Conservation (phyloP, 2,329 filamentous ascomycete species). For the Cadophora sp. region DNA sequence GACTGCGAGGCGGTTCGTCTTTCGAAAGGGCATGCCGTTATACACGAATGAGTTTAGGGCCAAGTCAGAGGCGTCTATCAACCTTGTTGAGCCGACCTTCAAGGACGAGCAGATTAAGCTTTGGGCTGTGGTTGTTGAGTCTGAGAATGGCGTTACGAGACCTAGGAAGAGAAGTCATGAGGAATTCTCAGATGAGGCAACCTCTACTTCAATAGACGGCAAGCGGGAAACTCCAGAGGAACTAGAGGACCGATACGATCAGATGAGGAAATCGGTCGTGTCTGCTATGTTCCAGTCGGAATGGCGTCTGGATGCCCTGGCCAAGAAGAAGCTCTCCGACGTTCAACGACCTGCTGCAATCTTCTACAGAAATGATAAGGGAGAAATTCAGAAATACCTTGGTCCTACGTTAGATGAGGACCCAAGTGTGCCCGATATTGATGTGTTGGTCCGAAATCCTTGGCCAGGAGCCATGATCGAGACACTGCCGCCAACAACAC, state of each 20-base stretch:
- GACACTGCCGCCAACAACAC: slow-evolving; percentile 71
- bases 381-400: slow-evolving; percentile 71
- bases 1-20: slow-evolving; percentile 84
- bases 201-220: slow-evolving; percentile 15
- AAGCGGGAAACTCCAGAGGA: slow-evolving; percentile 47
- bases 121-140: slow-evolving; percentile 77
- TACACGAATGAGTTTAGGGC: slow-evolving; percentile 67
- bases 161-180: slow-evolving; percentile 56
- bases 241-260: slow-evolving; percentile 51
- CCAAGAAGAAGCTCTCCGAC: slow-evolving; percentile 69
- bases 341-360: slow-evolving; percentile 73
- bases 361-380: slow-evolving; percentile 70
- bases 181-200: slow-evolving; percentile 48
- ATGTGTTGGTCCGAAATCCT: slow-evolving; percentile 75
- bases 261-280: slow-evolving; percentile 68
- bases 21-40: slow-evolving; percentile 83
- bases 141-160: slow-evolving; percentile 44
- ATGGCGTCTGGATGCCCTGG: slow-evolving; percentile 75
- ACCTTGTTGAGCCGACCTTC: slow-evolving; percentile 66
- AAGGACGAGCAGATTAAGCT: slow-evolving; percentile 79
- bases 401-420: slow-evolving; percentile 67
- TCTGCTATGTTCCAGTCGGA: slow-evolving; percentile 79
- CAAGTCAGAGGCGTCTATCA: slow-evolving; percentile 37
- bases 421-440: slow-evolving; percentile 64
- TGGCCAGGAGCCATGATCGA: slow-evolving; percentile 76